Evolutionary conservation across 495 filamentous ascomycete genomes (phyloP).

Genomic region (Tricharina praecox): DNA sequence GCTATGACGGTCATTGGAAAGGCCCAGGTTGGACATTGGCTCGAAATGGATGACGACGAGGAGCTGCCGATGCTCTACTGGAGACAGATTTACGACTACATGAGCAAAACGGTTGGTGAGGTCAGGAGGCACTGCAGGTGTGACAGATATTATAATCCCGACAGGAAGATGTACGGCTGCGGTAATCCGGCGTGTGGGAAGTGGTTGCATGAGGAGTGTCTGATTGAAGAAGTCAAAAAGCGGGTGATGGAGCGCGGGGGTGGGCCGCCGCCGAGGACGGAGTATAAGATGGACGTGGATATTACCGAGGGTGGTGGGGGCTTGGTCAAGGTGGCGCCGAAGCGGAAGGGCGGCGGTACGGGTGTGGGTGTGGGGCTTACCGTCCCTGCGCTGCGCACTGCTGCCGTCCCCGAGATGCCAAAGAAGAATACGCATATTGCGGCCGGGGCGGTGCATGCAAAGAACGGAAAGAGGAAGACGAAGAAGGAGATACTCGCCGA

Average conservation of each 20-base stretch:
- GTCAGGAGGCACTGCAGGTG: slow-evolving; percentile 45
- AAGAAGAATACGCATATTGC: background rate
- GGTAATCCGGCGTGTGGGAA: slow-evolving; percentile 37
- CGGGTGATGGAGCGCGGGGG: background rate
- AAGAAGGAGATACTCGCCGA: background rate
- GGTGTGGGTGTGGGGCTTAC: background rate
- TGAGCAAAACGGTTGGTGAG: slow-evolving; percentile 26
- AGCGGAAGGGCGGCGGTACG: background rate
- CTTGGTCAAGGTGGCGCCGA: background rate
- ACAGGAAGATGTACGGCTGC: slow-evolving; percentile 42
- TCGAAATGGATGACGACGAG: slow-evolving; percentile 36
- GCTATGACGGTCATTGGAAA: slow-evolving; percentile 31
- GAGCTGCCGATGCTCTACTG: slow-evolving; percentile 41
- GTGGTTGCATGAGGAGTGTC: slow-evolving; percentile 49
- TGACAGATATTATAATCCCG: slow-evolving; percentile 44
- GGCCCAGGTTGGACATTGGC: slow-evolving; percentile 30
- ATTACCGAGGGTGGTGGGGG: background rate
- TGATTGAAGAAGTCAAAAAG: slow-evolving; percentile 32
- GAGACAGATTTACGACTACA: slow-evolving; percentile 43
- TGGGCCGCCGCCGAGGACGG: background rate
- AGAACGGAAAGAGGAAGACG: background rate
- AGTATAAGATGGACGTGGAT: background rate
- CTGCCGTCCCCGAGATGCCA: background rate
- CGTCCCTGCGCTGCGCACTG: background rate
- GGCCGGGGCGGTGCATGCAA: background rate